Conservation (phyloP, 1,139 yeast species). For the Yamadazyma sp. region DNA sequence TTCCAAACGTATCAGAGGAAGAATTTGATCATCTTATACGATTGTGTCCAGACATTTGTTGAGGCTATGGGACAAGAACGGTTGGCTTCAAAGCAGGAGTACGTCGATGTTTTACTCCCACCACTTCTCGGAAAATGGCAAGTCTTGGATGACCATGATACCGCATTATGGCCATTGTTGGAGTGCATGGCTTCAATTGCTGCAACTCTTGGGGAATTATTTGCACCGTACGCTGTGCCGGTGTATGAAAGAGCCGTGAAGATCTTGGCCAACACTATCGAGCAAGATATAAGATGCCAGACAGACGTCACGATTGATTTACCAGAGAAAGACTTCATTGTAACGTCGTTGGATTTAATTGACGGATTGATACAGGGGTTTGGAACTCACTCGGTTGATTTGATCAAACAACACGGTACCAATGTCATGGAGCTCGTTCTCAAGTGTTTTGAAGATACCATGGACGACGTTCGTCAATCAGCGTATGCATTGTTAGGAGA, state of each 20-base stretch:
- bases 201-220: constrained; percentile 77
- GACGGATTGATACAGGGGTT: constrained; percentile 94
- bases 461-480: constrained; percentile 86
- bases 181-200: constrained; percentile 94
- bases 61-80: constrained; percentile 66
- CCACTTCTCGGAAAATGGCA: constrained; percentile 84
- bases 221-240: constrained; percentile 87
- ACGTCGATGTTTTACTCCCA: constrained; percentile 66
- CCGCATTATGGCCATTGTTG: constrained; percentile 84
- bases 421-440: constrained; percentile 65
- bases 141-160: constrained; percentile 67
- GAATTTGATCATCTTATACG: constrained; percentile 79
- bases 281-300: constrained; percentile 62
- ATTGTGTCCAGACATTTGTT: constrained; percentile 88
- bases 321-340: constrained; percentile 89
- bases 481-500: constrained; percentile 92
- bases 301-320: constrained; percentile 68
- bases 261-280: constrained; percentile 67
- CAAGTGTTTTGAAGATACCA: constrained; percentile 72
- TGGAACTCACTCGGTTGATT: constrained; percentile 58
- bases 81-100: constrained; percentile 54
- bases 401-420: constrained; percentile 43
- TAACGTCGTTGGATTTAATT: constrained; percentile 82
- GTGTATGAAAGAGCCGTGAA: constrained; percentile 80
- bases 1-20: constrained; percentile 78